Base-by-base conservation (phyloP, 306 rosid species). In the Cyclanthera cordifolia region DNA sequence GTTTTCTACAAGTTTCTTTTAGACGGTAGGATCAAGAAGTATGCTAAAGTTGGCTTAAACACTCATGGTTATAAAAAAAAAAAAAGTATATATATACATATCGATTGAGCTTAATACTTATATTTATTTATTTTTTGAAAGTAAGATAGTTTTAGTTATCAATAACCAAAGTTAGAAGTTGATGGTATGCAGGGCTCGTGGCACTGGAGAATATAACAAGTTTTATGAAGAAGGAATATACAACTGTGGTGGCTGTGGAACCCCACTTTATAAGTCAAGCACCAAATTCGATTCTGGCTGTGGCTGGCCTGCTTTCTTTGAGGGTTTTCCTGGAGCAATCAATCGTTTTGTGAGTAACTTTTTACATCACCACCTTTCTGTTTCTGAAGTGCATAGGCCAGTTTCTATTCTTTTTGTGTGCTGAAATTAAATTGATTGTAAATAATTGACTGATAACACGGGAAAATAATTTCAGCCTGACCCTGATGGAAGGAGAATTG, bases 271-370 rank as follows among this genome's bases (percentile, higher is more conserved):
- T 53, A 91, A 85, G 76, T 87, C 97, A 52, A 47, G 79, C 4
- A 85, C 97, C 77, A 88, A 91, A 73, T 91, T 88, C 72, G 77
- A 84, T 64, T 91, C 97, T 37, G 95, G 96, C 63, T 88, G 97
- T 73, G 97, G 97, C 58, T 91, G 96, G 96, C 97, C 97, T 78
- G 96, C 97, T 75, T 91, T 86, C 81, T 91, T 25, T 51, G 96
- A 91, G 84, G 91, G 97, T 58, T 79, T 88, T 17, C 96, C 95
- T 1, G 97, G 95, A 67, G 86, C 96, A 71, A 86, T 91, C 64
- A 88, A 79, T 65, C 88, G 95, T 73, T 53, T 77, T 0, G 96
- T 85, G 75, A 82, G 95, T 82, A 11, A 55, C 41, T 17, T 69
- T 8, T 41, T 34, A 41, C 13, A n/a, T 4, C 49, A 17, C 55